Evolutionary conservation across 495 filamentous ascomycete genomes (phyloP), one percentile per base, ranked within the genome.

Genomic region (Penicillium turbatum): DNA sequence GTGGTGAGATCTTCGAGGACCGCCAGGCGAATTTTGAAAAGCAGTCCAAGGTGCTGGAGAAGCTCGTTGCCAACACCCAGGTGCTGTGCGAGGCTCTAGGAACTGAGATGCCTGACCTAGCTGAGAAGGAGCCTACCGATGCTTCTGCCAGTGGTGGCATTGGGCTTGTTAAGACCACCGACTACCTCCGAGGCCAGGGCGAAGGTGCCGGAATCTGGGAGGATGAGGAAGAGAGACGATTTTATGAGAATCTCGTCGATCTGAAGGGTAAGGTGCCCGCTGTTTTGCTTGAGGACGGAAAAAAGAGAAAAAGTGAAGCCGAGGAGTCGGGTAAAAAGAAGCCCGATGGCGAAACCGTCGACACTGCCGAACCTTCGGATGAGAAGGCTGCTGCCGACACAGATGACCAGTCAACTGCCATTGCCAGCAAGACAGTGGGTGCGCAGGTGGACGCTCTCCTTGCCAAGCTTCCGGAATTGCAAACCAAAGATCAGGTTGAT

Each of bases 121-220:
- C 85, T 55, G 89, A 95, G 55, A 86, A 89, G 42, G 90, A 92
- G 27, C 79, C 87, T 46, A 66, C 82, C 1, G 79, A 83, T 51
- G 72, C 79, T 32, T 67, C 76, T 17, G 78, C 81, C 0, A 86
- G 86, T 61, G 84, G 89, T 21, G 82, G 86, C 1, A 97, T 97
- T 60, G 95, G 93, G 16, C 83, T 99, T 44, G 86, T 97, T 55
- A 95, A 95, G 68, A 87, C 91, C 27, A 89, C 90, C 1, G 95
- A 99, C 56, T 97, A 95, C 62, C 78, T 97, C 8, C 87, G 90
- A 30, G 89, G 89, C 17, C 88, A 93, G 61, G 85, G 86, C 5
- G 93, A 97, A 54, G 92, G 92, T 7, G 81, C 90, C n/a, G 93
- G 93, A 1, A 97, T 97, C 60, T 99, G 93, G 93, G 95, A 97